Evolutionary conservation across 345 rosid genomes (phyloP).

Genomic region (Hibiscus tridactylites): DNA sequence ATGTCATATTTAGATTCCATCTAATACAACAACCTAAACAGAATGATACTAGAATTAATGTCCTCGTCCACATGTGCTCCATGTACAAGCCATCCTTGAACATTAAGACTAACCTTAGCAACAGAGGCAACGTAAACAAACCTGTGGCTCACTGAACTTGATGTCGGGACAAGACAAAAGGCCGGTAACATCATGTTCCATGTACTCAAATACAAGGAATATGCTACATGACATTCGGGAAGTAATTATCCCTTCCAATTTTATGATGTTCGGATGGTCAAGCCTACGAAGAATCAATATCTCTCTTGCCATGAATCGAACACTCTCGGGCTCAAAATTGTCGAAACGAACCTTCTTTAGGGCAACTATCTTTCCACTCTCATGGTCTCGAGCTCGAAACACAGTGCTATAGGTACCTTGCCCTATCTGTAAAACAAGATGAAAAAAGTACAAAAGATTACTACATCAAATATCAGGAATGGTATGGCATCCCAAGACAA

Average conservation of each 20-base stretch:
- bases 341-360: constrained; percentile 55
- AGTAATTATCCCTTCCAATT: constrained; percentile 80
- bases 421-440: neutral
- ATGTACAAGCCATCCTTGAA: neutral
- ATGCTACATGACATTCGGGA: constrained; percentile 75
- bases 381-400: neutral
- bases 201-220: constrained; percentile 91
- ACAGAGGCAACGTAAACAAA: constrained; percentile 23
- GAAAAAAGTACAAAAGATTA: neutral
- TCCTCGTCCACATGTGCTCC: too few relatives aligned
- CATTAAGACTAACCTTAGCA: neutral
- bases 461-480: neutral
- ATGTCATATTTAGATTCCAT: neutral
- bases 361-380: neutral
- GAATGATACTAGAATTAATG: neutral
- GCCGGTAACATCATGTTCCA: constrained; percentile 98
- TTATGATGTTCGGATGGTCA: constrained; percentile 85
- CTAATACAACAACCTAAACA: neutral
- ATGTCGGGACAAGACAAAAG: constrained; percentile 27
- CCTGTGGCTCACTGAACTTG: constrained; percentile 84
- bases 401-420: neutral
- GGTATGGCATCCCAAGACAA: neutral
- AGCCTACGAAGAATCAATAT: constrained; percentile 81
- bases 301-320: constrained; percentile 97
- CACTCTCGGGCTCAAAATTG: constrained; percentile 97